Evolutionary conservation across 1,139 yeast genomes (phyloP), one percentile per base, ranked within the genome.

Genomic region (Saccharomycopsis hybrid): DNA sequence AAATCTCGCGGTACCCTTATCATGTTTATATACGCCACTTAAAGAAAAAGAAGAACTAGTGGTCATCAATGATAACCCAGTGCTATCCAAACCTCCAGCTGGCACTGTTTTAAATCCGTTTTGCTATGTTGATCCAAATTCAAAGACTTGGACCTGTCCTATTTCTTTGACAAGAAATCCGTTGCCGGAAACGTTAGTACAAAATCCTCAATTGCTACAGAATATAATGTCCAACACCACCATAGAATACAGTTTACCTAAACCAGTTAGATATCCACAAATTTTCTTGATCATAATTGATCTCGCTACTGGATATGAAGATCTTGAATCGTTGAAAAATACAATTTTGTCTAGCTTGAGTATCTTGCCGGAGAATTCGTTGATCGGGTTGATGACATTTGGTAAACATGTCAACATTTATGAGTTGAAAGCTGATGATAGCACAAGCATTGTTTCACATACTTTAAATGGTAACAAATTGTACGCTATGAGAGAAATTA

Each of bases 221-320:
- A 27, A 27, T 29, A 50, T 53, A 11, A 43, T 49, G 45, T 33
- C 38, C 24, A 48, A 49, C 35, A 63, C 81, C 5, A 78, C 89
- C 1, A 71, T 82, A 24, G 92, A 85, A 61, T 85, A 82, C 59
- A 60, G 71, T 7, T 68, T 84, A 27, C 76, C 78, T 1, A 69
- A 75, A 41, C 52, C 48, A 39, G 68, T 71, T 29, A 63, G 65
- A 13, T 62, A 70, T 31, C 78, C 81, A 0, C 77, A 76, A 2
- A 72, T 82, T 4, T 82, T 79, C 60, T 60, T 82, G 37, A 82
- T 73, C 58, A 80, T 83, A n/a, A 78, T 85, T 30, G 94, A 85
- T 63, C 73, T 84, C 0, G 78, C 87, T 57, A 68, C 78, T 47
- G 83, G 76, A 42, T 61, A 61, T 2, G 74, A 70, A 24, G 70